Conservation (phyloP, 495 filamentous ascomycete species). For the Bacidia rubella region DNA sequence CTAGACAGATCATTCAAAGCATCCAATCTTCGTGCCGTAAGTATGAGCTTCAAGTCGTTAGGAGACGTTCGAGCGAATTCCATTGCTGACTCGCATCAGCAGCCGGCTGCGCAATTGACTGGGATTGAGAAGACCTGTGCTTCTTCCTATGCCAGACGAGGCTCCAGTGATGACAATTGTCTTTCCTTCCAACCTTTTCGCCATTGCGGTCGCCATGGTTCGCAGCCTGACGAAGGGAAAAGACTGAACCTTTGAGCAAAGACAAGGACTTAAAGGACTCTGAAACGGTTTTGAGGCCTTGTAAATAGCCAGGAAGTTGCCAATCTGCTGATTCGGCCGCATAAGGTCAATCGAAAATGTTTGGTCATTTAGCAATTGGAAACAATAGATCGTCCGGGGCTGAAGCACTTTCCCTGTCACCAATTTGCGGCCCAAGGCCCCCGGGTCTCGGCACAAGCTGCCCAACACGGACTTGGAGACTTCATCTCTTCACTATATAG, state of each 20-base stretch:
- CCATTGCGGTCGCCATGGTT: slow-evolving; percentile 63
- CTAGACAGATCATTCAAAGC: slow-evolving; percentile 58
- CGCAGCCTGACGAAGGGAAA: neutral
- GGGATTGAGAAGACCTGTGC: slow-evolving; percentile 28
- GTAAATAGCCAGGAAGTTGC: neutral
- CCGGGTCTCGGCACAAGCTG: no score
- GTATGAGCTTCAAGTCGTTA: slow-evolving; percentile 63
- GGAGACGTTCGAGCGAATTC: slow-evolving; percentile 88
- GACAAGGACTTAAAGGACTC: neutral
- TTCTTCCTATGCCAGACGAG: slow-evolving; percentile 81
- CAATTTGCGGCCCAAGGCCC: no score
- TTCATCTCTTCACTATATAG: no score
- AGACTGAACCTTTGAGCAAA: neutral
- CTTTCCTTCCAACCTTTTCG: slow-evolving; percentile 83
- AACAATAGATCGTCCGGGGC: no score
- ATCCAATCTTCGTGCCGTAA: slow-evolving; percentile 78
- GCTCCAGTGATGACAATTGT: slow-evolving; percentile 88
- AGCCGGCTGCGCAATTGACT: neutral
- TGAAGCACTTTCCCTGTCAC: no score
- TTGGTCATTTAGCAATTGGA: no score
- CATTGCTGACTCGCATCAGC: slow-evolving; percentile 36
- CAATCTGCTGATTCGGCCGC: neutral
- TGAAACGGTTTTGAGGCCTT: neutral
- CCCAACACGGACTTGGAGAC: no score
- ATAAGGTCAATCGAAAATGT: no score